Conservation (phyloP, 768 basidiomycete species). For the Mycena capillaripes region DNA sequence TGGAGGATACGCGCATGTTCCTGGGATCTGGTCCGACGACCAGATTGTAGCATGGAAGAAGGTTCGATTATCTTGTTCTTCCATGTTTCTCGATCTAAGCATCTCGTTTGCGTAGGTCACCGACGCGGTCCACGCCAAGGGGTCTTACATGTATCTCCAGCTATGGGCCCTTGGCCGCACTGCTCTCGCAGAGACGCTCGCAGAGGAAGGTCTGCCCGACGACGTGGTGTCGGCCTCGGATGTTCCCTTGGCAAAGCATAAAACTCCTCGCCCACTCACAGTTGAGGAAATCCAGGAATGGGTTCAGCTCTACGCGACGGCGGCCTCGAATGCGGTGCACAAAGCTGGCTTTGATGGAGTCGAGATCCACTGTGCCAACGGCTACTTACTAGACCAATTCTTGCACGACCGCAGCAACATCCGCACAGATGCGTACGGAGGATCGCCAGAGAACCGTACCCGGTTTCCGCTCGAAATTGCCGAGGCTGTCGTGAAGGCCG, state of each 20-base stretch:
- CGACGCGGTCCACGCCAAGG: constrained; percentile 9
- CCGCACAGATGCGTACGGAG: constrained; percentile 46
- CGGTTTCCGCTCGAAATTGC: constrained; percentile 61
- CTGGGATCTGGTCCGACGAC: constrained; percentile 50
- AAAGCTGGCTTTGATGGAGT: constrained; percentile 42
- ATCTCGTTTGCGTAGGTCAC: constrained; percentile 6
- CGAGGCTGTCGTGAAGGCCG: constrained; percentile 52
- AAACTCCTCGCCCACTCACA: neutral
- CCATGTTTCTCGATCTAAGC: too few species aligned
- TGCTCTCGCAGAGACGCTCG: neutral
- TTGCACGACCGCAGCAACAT: constrained; percentile 49
- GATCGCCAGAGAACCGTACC: constrained; percentile 55
- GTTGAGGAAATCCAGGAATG: constrained; percentile 51
- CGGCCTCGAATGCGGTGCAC: too few species aligned
- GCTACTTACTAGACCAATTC: too few species aligned
- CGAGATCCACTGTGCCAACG: too few species aligned
- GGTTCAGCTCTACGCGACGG: too few species aligned
- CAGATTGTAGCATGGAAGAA: too few species aligned
- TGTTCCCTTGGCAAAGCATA: too few species aligned
- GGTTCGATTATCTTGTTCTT: too few species aligned
- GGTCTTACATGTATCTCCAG: constrained; percentile 19
- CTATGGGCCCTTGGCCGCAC: constrained; percentile 17
- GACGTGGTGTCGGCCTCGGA: too few species aligned
- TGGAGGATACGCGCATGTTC: constrained; percentile 46
- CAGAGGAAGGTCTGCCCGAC: too few species aligned